Base-by-base conservation (phyloP, 768 basidiomycete genomes). In the Mycena haematopus region DNA sequence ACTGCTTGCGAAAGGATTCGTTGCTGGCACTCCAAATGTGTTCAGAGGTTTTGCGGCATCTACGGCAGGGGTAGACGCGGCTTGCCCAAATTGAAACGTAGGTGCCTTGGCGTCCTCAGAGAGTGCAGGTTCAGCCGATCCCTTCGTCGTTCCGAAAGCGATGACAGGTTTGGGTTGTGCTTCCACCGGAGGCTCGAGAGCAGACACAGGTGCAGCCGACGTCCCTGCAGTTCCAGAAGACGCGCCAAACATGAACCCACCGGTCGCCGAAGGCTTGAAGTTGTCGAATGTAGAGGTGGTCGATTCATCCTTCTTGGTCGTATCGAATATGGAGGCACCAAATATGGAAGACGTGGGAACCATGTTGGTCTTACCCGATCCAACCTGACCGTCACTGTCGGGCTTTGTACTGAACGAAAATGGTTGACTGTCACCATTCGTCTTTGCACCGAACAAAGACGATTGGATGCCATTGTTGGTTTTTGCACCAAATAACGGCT, bases 41-140 rank as follows among this genome's bases (percentile, higher is more conserved):
- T 24, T 65, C 52, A 65, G 50, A 22, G 71, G 68, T 35, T 68
- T 70, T 10, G 65, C 47, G 2, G 60, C 58, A 15, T 68, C 62
- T 14, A 60, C 55, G 10, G 59, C 36, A 35, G 70, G 56, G 10
- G 65, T 45, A 40, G 66, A 35, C 38, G 63, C 33, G 6, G 66
- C 35, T 49, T 68, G 70, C 52, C 73, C 72, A 65, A 81, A 78
- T 6, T 72, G 53, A 55, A 80, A 78, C 57, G 78, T 77, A 19
- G 77, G 71, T 8, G 74, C 68, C 29, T 76, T 73, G 5, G 71
- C 50, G 15, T 68, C 56, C 33, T 69, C 50, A 17, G 62, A 17
- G 45, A 51, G 53, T 60, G 73, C 67, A 13, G 74, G 54, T 38
- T 72, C 74, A 22, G 64, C 21, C 44, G 60, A 55, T 6, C 49